Percentiles rank a stretch among this genome's conserved stretches.
Evolutionary conservation across 495 filamentous ascomycete genomes (phyloP).

Genomic region (Aspergillus saccharolyticus): DNA sequence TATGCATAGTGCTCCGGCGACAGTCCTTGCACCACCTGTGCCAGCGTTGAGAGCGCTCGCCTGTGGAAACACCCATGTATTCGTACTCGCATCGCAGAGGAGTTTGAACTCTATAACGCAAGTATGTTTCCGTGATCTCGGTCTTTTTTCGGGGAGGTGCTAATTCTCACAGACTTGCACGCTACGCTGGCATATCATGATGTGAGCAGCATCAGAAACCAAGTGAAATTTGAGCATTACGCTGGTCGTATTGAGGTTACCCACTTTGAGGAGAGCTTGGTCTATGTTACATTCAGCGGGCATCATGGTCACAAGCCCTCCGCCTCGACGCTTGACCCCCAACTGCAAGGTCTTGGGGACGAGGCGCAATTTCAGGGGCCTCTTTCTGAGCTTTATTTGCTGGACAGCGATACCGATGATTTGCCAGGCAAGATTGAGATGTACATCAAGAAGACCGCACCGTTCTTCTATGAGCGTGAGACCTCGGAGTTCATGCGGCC

Average conservation of each 20-base stretch:
- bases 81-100: slow-evolving; percentile 67
- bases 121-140: slow-evolving; percentile 30
- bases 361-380: slow-evolving; percentile 39
- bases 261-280: slow-evolving; percentile 56
- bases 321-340: slow-evolving; percentile 47
- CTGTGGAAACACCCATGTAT: slow-evolving; percentile 79
- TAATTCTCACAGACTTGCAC: slow-evolving; percentile 50
- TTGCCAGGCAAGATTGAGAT: slow-evolving; percentile 59
- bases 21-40: slow-evolving; percentile 76
- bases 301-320: slow-evolving; percentile 43
- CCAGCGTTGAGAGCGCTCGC: slow-evolving; percentile 68
- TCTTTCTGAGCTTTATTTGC: slow-evolving; percentile 47
- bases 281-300: slow-evolving; percentile 48
- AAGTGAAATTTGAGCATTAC: slow-evolving; percentile 51
- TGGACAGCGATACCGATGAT: slow-evolving; percentile 66
- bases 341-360: slow-evolving; percentile 47
- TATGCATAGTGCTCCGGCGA: slow-evolving; percentile 60
- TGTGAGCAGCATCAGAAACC: slow-evolving; percentile 54
- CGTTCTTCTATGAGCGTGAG: slow-evolving; percentile 59
- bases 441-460: slow-evolving; percentile 64
- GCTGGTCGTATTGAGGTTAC: slow-evolving; percentile 62
- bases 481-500: slow-evolving; percentile 62
- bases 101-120: slow-evolving; percentile 66
- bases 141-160: neutral
- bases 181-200: slow-evolving; percentile 62